Evolutionary conservation across 1,284 basidiomycete genomes (phyloP), one percentile per base, ranked within the genome.

Genomic region (Cryptococcus wingfieldii): DNA sequence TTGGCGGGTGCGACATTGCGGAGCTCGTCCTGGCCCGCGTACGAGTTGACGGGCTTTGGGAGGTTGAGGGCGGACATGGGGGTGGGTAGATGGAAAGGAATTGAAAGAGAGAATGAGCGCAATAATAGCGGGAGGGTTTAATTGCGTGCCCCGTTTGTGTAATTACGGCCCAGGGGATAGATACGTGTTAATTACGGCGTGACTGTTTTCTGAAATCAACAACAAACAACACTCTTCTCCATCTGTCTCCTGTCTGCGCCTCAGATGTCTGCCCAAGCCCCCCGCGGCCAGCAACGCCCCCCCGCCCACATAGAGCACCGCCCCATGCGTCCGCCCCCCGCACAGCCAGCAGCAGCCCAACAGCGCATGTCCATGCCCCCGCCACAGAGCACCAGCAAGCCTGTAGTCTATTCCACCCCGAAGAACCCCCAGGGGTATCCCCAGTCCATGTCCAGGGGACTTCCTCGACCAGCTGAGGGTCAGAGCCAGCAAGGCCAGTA

Each of bases 21-120:
- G 16, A 72, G 64, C 65, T 69, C 72, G 58, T 74, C 72, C 60
- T 76, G 69, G 8, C 71, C 73, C 25, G 72, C 70, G 52, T 72
- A 72, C 19, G 66, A 60, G 60, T 77, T 69, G 31, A 76, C 70
- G 4, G 77, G 76, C 49, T 73, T 73, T 23, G 76, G 75, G 31
- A 77, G 67, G 61, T 70, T 71, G 60, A 77, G 67, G 3, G 71
- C 62, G 10, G 45, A 46, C 45, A 46, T 46, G 19, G 45, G 14
- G 7, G 10, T 34, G 31, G 10, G 31, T 34, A 34, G 31, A 34
- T 8, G 10, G 31, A 34, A 34, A 5, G 2, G 31, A 34, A 34
- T 34, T 6, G 7, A 34, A 10, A 6, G 31, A 6, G 42, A 44
- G 42, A 42, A 19, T 44, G 18, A 25, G 42, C 42, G 18, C 12